Conservation (phyloP, 1,284 basidiomycete genomes). For the Leccinum pallidistipes region DNA sequence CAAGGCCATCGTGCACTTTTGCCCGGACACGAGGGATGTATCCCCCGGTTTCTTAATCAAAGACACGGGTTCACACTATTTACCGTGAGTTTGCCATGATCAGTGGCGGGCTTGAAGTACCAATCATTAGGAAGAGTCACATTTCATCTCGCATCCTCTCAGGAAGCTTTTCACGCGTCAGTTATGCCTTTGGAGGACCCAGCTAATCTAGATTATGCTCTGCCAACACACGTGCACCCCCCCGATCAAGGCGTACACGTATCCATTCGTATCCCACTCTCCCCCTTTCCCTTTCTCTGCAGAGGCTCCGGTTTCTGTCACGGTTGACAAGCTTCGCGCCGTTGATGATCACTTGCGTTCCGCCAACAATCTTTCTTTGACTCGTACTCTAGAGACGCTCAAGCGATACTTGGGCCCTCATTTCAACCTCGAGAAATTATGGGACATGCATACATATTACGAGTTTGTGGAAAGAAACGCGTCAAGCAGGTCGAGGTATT, state of each 20-base stretch:
- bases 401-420: constrained; percentile 43
- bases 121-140: constrained; percentile 29
- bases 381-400: constrained; percentile 41
- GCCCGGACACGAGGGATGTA: constrained; percentile 32
- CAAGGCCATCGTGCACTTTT: constrained; percentile 41
- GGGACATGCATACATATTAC: constrained; percentile 47
- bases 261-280: constrained; percentile 37
- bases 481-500: constrained; percentile 32
- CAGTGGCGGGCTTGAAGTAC: not conserved
- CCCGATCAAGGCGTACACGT: constrained; percentile 38
- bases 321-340: constrained; percentile 22
- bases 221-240: constrained; percentile 31
- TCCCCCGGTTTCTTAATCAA: constrained; percentile 33
- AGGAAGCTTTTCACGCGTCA: constrained; percentile 40
- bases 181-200: constrained; percentile 33
- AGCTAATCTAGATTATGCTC: constrained; percentile 24
- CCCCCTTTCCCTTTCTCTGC: constrained; percentile 43
- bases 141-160: constrained; percentile 41
- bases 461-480: constrained; percentile 46
- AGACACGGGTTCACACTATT: constrained; percentile 23
- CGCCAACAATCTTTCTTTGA: constrained; percentile 43
- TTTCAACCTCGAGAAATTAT: constrained; percentile 44
- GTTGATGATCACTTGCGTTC: constrained; percentile 40
- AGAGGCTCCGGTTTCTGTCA: constrained; percentile 36
- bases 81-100: constrained; percentile 31